phyloP scores from a whole-genome alignment of 78 protist genomes.

The Dictyostelium discoideum region DNA sequence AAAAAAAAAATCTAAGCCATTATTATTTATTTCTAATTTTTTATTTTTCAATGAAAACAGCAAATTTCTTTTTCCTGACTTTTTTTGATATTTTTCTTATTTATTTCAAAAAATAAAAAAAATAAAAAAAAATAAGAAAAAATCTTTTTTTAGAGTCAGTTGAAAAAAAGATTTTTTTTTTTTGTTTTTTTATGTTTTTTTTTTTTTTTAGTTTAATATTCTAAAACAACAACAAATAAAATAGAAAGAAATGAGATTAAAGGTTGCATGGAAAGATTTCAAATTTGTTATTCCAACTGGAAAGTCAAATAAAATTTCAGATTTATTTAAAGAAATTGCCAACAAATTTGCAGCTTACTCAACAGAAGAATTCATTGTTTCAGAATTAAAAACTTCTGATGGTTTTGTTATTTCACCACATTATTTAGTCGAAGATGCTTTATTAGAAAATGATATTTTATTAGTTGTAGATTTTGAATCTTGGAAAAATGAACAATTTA shows the following conservation, averaged over 20 bases:
- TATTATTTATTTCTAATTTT: no score
- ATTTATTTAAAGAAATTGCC: constrained; percentile 34
- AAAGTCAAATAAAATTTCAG: constrained; percentile 13
- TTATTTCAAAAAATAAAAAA: background rate
- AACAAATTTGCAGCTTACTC: constrained; percentile 30
- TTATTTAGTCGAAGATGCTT: constrained; percentile 20
- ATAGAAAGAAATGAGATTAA: constrained; percentile 47
- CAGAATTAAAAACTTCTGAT: constrained; percentile 63
- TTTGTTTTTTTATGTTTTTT: background rate
- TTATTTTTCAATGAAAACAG: no score
- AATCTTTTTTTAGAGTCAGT: no score
- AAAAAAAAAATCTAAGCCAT: no score
- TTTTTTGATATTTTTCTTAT: background rate
- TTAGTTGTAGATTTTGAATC: constrained; percentile 53
- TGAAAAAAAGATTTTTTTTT: background rate
- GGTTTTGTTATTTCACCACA: constrained; percentile 51
- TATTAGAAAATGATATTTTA: constrained; percentile 24
- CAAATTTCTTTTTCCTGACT: background rate
- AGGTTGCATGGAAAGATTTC: constrained; percentile 56
- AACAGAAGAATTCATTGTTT: constrained; percentile 15
- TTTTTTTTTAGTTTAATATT: background rate
- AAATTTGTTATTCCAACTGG: constrained; percentile 73
- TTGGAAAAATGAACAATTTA: constrained; percentile 66
- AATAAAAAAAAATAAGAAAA: no score
- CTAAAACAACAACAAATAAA: background rate